Evolutionary conservation across 192 early-diverging fungal genomes (phyloP), one percentile per base, ranked within the genome.

Genomic region (Coemansia sp.): DNA sequence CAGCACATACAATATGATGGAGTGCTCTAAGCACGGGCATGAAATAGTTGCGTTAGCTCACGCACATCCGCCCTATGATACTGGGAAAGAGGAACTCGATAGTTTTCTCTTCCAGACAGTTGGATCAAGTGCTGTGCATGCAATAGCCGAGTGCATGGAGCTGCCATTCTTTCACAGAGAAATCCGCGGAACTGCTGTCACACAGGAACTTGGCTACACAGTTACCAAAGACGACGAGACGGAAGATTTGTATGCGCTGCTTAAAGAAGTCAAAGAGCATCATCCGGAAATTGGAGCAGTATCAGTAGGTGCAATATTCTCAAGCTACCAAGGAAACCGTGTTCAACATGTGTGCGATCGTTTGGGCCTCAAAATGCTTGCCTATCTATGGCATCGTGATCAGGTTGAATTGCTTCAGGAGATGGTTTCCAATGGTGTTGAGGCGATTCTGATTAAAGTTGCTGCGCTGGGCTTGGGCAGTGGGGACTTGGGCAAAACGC

Each of bases 101-200:
- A 93, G 91, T 66, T 95, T 88, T 80, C 92, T 99, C 87, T 98
- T 94, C 73, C 97, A 99, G 76, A 97, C 96, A 0, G 95, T 99
- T 20, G 97, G 95, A 5, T 93, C 94, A 72, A 93, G 92, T 68
- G 93, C 88, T 11, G 92, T 99, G 7, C 80, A 90, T 50, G 77
- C 87, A 30, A 91, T 94, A 63, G 82, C 88, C 27, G 91, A 94
- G 55, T 94, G 93, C 74, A 87, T 98, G 80, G 84, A 85, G 6
- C 61, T 97, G 10, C 97, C 96, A 19, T 75, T 98, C 22, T 98
- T 92, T 69, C 84, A 90, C 23, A 72, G 82, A 21, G 87, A 87
- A 29, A 94, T 96, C 52, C 64, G 66, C 10, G 95, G 97, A 0
- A 70, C 62, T 1, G 87, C 94, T 0, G 70, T 93, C 6, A 71